phyloP scores from a whole-genome alignment of 2,329 filamentous ascomycete genomes.

The Nigrospora sphaerica region DNA sequence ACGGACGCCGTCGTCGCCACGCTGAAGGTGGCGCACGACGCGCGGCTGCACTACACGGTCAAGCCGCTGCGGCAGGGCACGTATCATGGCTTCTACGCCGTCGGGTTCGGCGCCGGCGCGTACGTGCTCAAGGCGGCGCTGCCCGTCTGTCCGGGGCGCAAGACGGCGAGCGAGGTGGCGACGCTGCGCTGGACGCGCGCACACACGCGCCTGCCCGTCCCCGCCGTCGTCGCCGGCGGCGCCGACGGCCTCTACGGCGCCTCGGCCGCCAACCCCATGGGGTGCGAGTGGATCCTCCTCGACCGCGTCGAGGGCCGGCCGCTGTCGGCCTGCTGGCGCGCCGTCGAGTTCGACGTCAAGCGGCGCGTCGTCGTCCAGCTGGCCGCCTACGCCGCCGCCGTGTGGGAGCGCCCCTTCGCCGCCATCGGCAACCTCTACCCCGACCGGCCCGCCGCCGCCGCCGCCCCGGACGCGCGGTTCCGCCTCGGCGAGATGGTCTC shows the following conservation, averaged over 20 bases:
- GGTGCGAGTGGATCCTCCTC: conserved; percentile 25
- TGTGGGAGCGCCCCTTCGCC: conserved; percentile 11
- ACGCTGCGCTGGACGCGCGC: conserved; percentile 15
- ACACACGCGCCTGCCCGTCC: conserved; percentile 17
- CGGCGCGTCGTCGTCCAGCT: conserved; percentile 20
- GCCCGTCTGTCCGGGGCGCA: conserved; percentile 14
- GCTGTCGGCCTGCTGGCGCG: conserved; percentile 17
- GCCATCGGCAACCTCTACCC: conserved; percentile 22
- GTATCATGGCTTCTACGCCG: conserved; percentile 15
- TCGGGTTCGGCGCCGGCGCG: conserved; percentile 11
- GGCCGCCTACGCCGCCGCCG: conserved; percentile 12
- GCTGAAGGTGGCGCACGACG: conserved; percentile 8
- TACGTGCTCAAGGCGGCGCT: conserved; percentile 24
- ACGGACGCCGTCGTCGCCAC: conserved; percentile 12
- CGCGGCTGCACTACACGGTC: conserved; percentile 9
- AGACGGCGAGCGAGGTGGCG: conserved; percentile 22
- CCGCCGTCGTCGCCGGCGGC: conserved; percentile 9
- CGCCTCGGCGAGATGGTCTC: conserved; percentile 16
- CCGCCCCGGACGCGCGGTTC: not conserved
- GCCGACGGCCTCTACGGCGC: conserved; percentile 11
- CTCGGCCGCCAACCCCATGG: conserved; percentile 13
- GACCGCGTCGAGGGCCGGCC: conserved; percentile 14
- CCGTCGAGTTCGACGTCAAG: conserved; percentile 12
- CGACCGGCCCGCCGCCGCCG: not conserved
- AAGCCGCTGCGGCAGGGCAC: conserved; percentile 11